Evolutionary conservation across 176 grass and related monocot genomes (phyloP).

Genomic region (Alloteropsis semialata): DNA sequence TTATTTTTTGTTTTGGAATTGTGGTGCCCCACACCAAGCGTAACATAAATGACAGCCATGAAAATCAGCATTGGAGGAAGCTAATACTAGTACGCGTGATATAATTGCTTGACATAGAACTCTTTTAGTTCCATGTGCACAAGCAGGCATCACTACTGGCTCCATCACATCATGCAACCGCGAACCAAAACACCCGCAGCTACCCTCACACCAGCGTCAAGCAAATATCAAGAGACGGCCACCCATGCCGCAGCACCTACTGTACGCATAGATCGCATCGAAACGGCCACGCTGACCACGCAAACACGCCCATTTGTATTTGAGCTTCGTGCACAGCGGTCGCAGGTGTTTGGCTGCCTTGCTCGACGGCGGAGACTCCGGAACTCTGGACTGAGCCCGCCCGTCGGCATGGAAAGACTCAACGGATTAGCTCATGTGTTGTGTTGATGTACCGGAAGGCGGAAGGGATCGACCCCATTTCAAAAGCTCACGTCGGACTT

Average conservation of each 20-base stretch:
- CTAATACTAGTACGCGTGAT: too few relatives aligned
- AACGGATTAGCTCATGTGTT: background rate
- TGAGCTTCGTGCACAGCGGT: too few relatives aligned
- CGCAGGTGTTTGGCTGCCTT: background rate
- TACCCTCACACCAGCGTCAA: background rate
- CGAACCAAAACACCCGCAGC: background rate
- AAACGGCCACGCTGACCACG: background rate
- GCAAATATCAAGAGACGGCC: background rate
- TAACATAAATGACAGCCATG: too few relatives aligned
- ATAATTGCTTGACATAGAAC: too few relatives aligned
- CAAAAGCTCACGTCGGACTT: background rate
- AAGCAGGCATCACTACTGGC: background rate
- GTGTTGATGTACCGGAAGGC: too few relatives aligned
- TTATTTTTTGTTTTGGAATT: too few relatives aligned
- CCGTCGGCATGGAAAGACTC: background rate
- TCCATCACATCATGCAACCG: background rate
- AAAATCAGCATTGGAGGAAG: too few relatives aligned
- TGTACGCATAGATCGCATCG: conserved; percentile 2
- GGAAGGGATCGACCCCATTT: too few relatives aligned
- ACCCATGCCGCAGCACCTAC: background rate
- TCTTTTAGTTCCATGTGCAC: background rate
- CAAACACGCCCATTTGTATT: too few relatives aligned
- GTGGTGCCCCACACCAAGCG: too few relatives aligned
- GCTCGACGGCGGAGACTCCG: background rate
- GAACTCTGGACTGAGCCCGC: background rate